Conservation (phyloP, 352 stramenopile species). For the Globisporangium mamillatum region DNA sequence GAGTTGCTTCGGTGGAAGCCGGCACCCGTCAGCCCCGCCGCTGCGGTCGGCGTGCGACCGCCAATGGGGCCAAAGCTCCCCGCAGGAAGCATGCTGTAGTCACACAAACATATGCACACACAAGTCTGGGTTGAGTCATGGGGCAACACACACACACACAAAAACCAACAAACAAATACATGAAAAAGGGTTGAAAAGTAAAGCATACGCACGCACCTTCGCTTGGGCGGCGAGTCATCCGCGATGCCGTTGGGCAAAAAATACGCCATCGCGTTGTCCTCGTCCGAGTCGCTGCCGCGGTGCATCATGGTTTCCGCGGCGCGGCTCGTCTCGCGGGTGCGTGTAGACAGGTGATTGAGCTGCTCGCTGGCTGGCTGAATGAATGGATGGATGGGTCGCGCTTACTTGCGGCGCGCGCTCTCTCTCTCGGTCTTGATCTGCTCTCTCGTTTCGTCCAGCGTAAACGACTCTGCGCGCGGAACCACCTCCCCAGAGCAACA, state of each 20-base stretch:
- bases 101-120: neutral
- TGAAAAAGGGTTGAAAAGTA: neutral
- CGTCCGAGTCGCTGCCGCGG: slow-evolving; percentile 41
- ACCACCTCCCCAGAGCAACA: neutral
- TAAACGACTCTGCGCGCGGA: neutral
- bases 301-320: slow-evolving; percentile 10
- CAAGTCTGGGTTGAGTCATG: neutral
- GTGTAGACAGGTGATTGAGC: too few relatives aligned
- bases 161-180: neutral
- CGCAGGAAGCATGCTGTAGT: slow-evolving; percentile 8
- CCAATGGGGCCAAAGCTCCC: slow-evolving; percentile 51
- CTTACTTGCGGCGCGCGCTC: neutral
- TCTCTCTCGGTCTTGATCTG: neutral
- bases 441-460: neutral
- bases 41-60: slow-evolving; percentile 21
- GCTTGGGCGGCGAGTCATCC: slow-evolving; percentile 76
- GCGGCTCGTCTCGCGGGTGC: neutral
- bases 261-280: slow-evolving; percentile 67
- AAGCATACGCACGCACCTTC: slow-evolving; percentile 32
- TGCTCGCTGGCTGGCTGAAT: too few relatives aligned
- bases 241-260: slow-evolving; percentile 85
- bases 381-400: neutral
- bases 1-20: slow-evolving; percentile 19
- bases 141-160: neutral
- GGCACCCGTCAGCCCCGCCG: neutral